Base-by-base conservation (phyloP, 2,329 filamentous ascomycete genomes). In the Cercospora janseana region DNA sequence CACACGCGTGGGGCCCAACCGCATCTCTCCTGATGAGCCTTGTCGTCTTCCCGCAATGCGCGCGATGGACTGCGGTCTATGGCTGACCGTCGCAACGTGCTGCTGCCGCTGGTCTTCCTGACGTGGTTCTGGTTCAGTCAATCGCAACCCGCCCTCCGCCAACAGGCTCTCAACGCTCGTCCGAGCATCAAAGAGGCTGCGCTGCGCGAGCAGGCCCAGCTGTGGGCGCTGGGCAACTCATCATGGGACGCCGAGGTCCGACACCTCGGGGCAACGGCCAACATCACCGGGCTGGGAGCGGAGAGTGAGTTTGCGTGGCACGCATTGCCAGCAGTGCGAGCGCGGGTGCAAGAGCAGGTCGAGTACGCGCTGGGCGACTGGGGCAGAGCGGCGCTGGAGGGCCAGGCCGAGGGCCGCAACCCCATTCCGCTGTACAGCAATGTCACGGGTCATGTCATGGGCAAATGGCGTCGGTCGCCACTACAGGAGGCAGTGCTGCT, bases 261-360 rank as follows among this genome's bases (percentile, higher is more conserved):
- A 61, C 23, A 70, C 7, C 65, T 73, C 52, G 72, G 66, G 73
- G 48, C 76, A 55, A 71, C 51, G 12, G 43, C 61, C 37, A 76
- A 76, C 44, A 73, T 95, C 44, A 87, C 87, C 2, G 92, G 92
- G 1, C 83, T 94, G 54, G 80, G 86, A 41, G 73, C 81, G 38
- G 78, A 82, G 15, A 87, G 95, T 69, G 82, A 79, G 4, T 88
- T 87, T 68, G 85, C 81, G 1, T 96, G 91, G 91, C 79, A 84
- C 26, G 77, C 89, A 50, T 73, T 96, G 16, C 74, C 75, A 0
- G 70, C 74, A 1, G 88, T 91, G 51, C 82, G 81, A 64, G 72
- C 83, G 52, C 79, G 80, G 57, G 87, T 83, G 47, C 74, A 79
- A 48, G 75, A 83, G 59, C 84, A 78, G 56, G 64, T 77, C 15